These are phyloP conservation scores for Cercospora janseana DNA, from an alignment of 2,329 filamentous ascomycete genomes.

Conservation along the genomic window DNA sequence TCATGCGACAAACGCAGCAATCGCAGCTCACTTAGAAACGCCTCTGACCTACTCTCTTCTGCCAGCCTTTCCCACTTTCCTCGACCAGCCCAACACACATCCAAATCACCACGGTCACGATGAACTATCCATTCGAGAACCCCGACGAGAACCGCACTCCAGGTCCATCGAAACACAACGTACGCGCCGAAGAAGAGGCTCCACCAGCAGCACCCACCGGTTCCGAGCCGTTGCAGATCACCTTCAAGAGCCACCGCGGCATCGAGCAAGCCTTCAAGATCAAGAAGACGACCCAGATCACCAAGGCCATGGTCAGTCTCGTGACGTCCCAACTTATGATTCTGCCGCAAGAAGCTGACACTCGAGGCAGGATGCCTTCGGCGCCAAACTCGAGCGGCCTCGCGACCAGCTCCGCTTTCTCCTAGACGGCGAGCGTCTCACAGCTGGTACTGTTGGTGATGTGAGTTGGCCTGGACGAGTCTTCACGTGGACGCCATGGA, in stretches of 20 bases:
- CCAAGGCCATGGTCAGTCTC: slow-evolving; percentile 29
- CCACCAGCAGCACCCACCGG: neutral
- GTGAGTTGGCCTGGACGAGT: slow-evolving; percentile 17
- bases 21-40: too few species aligned
- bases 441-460: slow-evolving; percentile 20
- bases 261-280: slow-evolving; percentile 27
- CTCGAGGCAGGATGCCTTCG: slow-evolving; percentile 19
- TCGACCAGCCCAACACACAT: neutral
- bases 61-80: neutral
- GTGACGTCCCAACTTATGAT: too few species aligned
- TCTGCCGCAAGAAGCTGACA: too few species aligned
- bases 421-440: slow-evolving; percentile 28
- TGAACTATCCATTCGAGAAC: neutral
- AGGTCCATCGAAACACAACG: neutral
- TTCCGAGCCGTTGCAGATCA: slow-evolving; percentile 17
- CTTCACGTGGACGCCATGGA: neutral
- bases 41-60: too few species aligned
- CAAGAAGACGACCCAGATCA: slow-evolving; percentile 28
- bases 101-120: neutral
- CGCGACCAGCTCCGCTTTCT: slow-evolving; percentile 25
- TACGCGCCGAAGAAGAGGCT: neutral
- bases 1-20: too few species aligned
- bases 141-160: neutral
- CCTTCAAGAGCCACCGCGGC: slow-evolving; percentile 24
- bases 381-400: slow-evolving; percentile 18